Base-by-base conservation (phyloP, 495 filamentous ascomycete species). In the Lasiosphaeria miniovina region DNA sequence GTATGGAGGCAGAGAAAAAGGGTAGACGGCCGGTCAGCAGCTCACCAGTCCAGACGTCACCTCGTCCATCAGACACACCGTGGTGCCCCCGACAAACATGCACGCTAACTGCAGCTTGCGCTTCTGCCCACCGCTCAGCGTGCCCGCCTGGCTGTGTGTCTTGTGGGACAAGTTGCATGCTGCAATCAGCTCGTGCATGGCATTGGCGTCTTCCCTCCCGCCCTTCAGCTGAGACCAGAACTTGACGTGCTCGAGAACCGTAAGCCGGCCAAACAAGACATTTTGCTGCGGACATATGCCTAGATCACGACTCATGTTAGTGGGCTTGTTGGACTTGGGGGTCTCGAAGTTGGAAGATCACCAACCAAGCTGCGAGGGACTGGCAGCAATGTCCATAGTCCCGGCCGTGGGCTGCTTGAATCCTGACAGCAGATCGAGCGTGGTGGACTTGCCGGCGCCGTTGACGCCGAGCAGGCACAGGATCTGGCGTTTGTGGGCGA, bases 221-320 rank as follows among this genome's bases (percentile, higher is more conserved):
- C 73, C 70, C 61, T 95, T 95, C 14, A 95, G 76, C 33, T 76
- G 71, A 65, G 90, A 88, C 73, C 91, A 93, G 55, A 91, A 86
- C 3, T 69, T 63, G 40, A 91, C 85, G 66, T 94, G 90, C 66
- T 95, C 88, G 57, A 81, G 80, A 1, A 91, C 88, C 0, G 89
- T 93, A 31, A 95, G 70, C 32, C 85, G 78, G 59, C 88, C 84
- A 88, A 90, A 95, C 2, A 95, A 75, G 14, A 95, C 88, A 66
- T 95, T 95, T 70, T 87, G 87, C 65, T 91, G 88, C 2, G 90
- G 90, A 65, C 89, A 91, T 31, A 96, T 82, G 15, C 90, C 90
- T 33, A 91, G 3, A 87, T 86, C n/a, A 78, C 82, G 32, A 31
- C 35, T 12, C 38, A 33, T 45, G 43, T 46, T 46, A 46, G 43